Evolutionary conservation across 177 flowering plant genomes (phyloP), one percentile per base, ranked within the genome.

Genomic region (Vitis hybrid): DNA sequence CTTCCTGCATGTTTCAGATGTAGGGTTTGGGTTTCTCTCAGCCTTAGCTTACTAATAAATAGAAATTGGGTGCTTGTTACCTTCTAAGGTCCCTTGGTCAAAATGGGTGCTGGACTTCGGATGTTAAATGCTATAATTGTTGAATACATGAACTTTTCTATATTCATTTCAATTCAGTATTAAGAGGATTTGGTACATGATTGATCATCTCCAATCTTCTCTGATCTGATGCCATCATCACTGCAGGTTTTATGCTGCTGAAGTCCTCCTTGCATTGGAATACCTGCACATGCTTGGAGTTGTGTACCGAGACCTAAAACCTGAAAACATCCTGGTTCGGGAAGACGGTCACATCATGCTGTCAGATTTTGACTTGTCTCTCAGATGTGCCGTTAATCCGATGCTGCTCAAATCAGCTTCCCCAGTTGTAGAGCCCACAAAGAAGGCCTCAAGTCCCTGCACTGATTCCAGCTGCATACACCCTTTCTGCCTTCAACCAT

Each of bases 241-340:
- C 48, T 81, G 73, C 83, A 92, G 97, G 81, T 92, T 92, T 76
- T 92, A 92, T 70, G 87, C 79, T 67, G 93, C 94, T 51, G 97
- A 91, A 76, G 88, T 91, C 62, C 89, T 91, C 49, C 85, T 90
- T 51, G 93, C 95, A 12, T 66, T 92, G 70, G 97, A 92, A 75
- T 92, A 92, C 80, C 76, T 92, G 56, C 97, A 92, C 78, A 90
- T 92, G 95, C 91, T 92, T 57, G 97, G 97, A 52, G 87, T 91
- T 48, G 90, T 91, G 9, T 90, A 91, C 73, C 79, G 97, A 67
- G 97, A 91, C 73, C 73, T 91, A 12, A 91, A 89, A 75, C 97
- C 97, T 8, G 97, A 91, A 83, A 91, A 91, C 75, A 73, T 91
- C 26, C 80, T 91, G 39, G 88, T 91, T 52, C 76, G 97, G 70